Evolutionary conservation across 768 basidiomycete species (phyloP).

Genomic region (Hypholoma fasciculare): DNA sequence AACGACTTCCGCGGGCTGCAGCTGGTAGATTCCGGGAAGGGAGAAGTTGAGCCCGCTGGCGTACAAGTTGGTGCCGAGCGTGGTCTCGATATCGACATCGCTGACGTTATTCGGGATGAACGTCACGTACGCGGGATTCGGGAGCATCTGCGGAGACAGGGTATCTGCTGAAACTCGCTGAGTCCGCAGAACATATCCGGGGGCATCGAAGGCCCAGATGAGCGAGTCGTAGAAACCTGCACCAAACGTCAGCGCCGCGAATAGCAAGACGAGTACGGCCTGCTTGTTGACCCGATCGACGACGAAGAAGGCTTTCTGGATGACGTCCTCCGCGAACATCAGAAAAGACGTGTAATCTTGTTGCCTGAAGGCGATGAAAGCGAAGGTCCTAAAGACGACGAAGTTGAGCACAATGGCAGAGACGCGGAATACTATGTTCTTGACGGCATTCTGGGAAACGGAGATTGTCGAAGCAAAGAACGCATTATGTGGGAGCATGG

Average conservation of each 20-base stretch:
- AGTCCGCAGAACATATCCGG: conserved; percentile 17
- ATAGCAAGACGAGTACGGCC: conserved; percentile 13
- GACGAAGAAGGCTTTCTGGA: conserved; percentile 14
- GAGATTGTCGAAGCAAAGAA: conserved; percentile 12
- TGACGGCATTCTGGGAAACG: conserved; percentile 18
- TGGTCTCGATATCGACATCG: conserved; percentile 14
- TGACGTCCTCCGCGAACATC: conserved; percentile 19
- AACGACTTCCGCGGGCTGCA: conserved; percentile 3
- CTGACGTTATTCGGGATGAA: conserved; percentile 10
- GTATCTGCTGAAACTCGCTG: background rate
- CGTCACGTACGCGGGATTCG: conserved; percentile 13
- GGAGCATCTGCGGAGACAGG: conserved; percentile 8
- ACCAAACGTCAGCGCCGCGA: conserved; percentile 8
- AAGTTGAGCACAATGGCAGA: conserved; percentile 15
- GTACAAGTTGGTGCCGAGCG: conserved; percentile 15
- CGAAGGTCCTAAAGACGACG: conserved; percentile 13
- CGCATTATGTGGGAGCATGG: background rate
- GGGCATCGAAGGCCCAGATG: conserved; percentile 20
- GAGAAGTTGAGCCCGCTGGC: conserved; percentile 17
- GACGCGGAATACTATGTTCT: conserved; percentile 20
- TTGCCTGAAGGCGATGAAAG: conserved; percentile 11
- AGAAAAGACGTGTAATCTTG: conserved; percentile 19
- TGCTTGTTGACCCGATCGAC: background rate
- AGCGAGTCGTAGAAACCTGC: conserved; percentile 20
- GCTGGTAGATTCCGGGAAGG: conserved; percentile 9